Percentiles rank a stretch among this genome's conserved stretches.
These are phyloP conservation scores for Aspergillus cejpii DNA, from an alignment of 2,329 filamentous ascomycete genomes.

Conservation along the genomic window DNA sequence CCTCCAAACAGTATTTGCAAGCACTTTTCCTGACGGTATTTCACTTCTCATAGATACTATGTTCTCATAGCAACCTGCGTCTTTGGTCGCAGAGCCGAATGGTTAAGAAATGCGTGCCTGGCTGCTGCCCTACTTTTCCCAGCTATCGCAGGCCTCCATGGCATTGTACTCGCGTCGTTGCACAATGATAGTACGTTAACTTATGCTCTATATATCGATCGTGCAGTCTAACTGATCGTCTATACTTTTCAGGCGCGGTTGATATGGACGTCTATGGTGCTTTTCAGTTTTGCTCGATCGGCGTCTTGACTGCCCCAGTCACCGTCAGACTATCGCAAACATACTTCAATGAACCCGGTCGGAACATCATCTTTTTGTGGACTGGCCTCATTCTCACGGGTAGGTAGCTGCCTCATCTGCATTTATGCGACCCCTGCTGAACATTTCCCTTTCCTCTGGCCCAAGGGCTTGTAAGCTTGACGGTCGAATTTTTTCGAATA, in stretches of 20 bases:
- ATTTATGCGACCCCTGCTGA: background rate
- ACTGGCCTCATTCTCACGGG: conserved; percentile 55
- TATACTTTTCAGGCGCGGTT: conserved; percentile 46
- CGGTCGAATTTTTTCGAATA: background rate
- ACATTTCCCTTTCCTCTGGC: background rate
- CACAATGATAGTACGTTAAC: conserved; percentile 51
- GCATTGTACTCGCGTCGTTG: conserved; percentile 53
- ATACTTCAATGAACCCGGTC: conserved; percentile 57
- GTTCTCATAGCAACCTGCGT: conserved; percentile 58
- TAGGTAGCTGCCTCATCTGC: conserved; percentile 29
- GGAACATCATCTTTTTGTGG: conserved; percentile 63
- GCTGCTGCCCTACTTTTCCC: conserved; percentile 58
- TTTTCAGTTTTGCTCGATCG: conserved; percentile 61
- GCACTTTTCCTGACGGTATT: background rate
- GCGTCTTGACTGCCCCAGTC: conserved; percentile 57
- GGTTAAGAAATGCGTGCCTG: conserved; percentile 57
- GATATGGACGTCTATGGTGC: conserved; percentile 64
- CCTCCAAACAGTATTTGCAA: background rate
- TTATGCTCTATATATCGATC: background rate
- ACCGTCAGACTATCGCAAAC: conserved; percentile 57
- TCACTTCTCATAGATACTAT: conserved; percentile 49
- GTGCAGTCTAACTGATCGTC: conserved; percentile 2
- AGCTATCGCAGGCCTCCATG: conserved; percentile 58
- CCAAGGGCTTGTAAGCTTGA: background rate
- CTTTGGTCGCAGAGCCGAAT: conserved; percentile 55